Conservation (phyloP, 2,329 filamentous ascomycete species). For the Chaetomium globosum region DNA sequence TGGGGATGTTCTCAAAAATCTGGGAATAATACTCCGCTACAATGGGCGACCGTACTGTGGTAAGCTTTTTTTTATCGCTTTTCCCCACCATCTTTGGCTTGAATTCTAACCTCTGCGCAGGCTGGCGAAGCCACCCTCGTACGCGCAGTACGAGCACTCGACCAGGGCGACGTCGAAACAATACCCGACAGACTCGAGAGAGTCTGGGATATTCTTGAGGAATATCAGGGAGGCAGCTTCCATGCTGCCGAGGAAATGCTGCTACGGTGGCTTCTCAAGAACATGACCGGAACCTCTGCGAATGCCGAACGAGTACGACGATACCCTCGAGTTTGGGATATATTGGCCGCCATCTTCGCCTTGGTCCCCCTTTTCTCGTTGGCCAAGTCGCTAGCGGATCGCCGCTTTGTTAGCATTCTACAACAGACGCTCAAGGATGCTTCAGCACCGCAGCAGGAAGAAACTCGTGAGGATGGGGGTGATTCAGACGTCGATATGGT, state of each 20-base stretch:
- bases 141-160: constrained; percentile 57
- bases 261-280: constrained; percentile 65
- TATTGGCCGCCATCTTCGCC: constrained; percentile 63
- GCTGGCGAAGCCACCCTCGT: constrained; percentile 46
- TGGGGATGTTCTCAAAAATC: constrained; percentile 14
- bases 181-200: constrained; percentile 52
- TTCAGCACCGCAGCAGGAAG: constrained; percentile 40
- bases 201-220: constrained; percentile 54
- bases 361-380: constrained; percentile 70
- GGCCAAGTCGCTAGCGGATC: constrained; percentile 70
- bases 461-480: constrained; percentile 12
- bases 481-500: constrained; percentile 36
- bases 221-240: constrained; percentile 48
- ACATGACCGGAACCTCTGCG: constrained; percentile 55
- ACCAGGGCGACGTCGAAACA: constrained; percentile 52
- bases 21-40: neutral
- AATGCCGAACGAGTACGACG: constrained; percentile 57
- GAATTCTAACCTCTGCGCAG: constrained; percentile 25
- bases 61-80: constrained; percentile 14
- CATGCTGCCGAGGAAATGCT: constrained; percentile 60
- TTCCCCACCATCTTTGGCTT: neutral
- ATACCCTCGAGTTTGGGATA: constrained; percentile 61
- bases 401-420: constrained; percentile 67
- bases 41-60: constrained; percentile 25
- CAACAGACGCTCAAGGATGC: constrained; percentile 66